phyloP scores from a whole-genome alignment of 495 filamentous ascomycete genomes.

The Lophium mytilinum region DNA sequence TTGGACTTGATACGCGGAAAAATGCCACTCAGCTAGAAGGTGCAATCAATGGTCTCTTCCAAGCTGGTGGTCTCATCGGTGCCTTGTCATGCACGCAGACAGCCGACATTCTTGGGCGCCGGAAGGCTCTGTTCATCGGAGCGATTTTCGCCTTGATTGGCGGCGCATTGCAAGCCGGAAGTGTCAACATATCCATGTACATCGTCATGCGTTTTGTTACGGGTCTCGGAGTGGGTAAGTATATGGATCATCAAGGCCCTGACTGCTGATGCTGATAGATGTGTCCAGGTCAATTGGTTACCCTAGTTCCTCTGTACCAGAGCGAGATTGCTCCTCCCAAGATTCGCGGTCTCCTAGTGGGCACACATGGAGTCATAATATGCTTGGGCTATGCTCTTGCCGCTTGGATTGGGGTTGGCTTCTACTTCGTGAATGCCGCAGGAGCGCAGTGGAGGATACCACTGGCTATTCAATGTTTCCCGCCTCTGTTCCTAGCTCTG shows the following conservation, averaged over 20 bases:
- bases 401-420: slow-evolving; percentile 1
- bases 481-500: background rate
- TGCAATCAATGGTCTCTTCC: no score
- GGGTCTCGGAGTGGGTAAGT: no score
- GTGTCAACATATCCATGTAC: background rate
- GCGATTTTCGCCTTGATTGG: background rate
- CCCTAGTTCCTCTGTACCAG: slow-evolving; percentile 1
- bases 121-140: no score
- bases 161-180: slow-evolving; percentile 3
- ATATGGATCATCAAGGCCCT: background rate
- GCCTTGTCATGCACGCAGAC: no score
- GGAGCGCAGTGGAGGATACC: slow-evolving; percentile 1
- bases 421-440: background rate
- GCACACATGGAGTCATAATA: slow-evolving; percentile 2
- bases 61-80: no score
- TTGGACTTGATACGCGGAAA: no score
- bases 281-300: background rate
- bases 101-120: no score
- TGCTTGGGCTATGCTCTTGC: slow-evolving; percentile 3
- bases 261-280: background rate
- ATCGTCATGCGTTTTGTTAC: no score
- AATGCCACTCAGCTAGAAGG: no score
- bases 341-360: slow-evolving; percentile 1
- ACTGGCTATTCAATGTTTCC: slow-evolving; percentile 2
- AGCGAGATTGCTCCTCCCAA: slow-evolving; percentile 1